Evolutionary conservation across 495 filamentous ascomycete genomes (phyloP).

Genomic region (Neurospora terricola): DNA sequence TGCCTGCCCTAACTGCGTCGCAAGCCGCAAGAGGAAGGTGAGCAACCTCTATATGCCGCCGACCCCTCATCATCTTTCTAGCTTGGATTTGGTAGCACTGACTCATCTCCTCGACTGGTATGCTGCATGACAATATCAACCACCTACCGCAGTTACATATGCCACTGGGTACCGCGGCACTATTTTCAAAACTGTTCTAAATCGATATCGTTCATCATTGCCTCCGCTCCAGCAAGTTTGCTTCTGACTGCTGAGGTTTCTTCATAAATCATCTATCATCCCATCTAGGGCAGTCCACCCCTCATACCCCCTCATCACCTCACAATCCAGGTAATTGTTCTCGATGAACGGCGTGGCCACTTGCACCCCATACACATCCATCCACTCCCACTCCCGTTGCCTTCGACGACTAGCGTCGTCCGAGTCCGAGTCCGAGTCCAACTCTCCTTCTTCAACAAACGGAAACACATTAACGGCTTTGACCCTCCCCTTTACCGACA

Average conservation of each 20-base stretch:
- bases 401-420: background rate
- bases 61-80: background rate
- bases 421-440: constrained; percentile 1
- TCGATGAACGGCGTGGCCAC: constrained; percentile 34
- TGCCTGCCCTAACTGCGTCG: background rate
- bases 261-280: background rate
- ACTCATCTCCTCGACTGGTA: background rate
- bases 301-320: constrained; percentile 19
- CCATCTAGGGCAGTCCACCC: constrained; percentile 1
- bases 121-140: background rate
- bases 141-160: background rate
- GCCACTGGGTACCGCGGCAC: background rate
- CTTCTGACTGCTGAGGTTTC: background rate
- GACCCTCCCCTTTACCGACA: constrained; percentile 20
- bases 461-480: constrained; percentile 18
- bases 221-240: background rate
- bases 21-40: background rate
- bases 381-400: constrained; percentile 11
- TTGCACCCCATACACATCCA: constrained; percentile 26
- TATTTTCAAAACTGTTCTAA: background rate
- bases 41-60: background rate
- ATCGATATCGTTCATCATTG: background rate
- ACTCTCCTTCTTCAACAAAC: constrained; percentile 3
- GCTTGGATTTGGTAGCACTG: background rate
- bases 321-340: constrained; percentile 29